Conservation (phyloP, 768 basidiomycete genomes). For the Rhizopogon vulgaris region DNA sequence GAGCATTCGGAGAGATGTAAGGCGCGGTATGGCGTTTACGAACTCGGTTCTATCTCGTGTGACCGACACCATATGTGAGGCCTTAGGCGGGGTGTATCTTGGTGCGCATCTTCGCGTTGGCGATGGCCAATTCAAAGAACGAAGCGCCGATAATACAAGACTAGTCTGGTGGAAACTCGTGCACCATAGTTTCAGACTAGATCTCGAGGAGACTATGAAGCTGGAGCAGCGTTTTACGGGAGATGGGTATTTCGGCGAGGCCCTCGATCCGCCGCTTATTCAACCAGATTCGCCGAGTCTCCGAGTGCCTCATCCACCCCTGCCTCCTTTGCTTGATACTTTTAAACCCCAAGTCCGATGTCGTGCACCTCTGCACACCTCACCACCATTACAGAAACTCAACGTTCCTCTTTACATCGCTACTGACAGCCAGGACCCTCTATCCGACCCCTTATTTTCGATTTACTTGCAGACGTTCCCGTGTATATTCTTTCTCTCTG, state of each 20-base stretch:
- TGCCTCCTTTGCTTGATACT: slow-evolving; percentile 17
- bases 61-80: slow-evolving; percentile 37
- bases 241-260: background rate
- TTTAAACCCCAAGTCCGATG: slow-evolving; percentile 27
- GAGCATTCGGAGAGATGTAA: slow-evolving; percentile 39
- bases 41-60: slow-evolving; percentile 41
- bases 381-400: slow-evolving; percentile 28
- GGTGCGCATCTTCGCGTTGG: slow-evolving; percentile 65
- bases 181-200: slow-evolving; percentile 38
- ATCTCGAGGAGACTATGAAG: slow-evolving; percentile 27
- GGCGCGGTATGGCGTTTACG: slow-evolving; percentile 50
- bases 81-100: slow-evolving; percentile 45
- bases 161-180: slow-evolving; percentile 56
- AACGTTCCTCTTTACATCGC: slow-evolving; percentile 63
- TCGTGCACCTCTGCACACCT: slow-evolving; percentile 31
- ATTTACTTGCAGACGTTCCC: slow-evolving; percentile 52
- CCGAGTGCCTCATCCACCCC: slow-evolving; percentile 20
- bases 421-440: slow-evolving; percentile 46
- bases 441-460: slow-evolving; percentile 35
- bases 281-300: slow-evolving; percentile 14
- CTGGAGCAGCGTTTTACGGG: slow-evolving; percentile 15
- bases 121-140: slow-evolving; percentile 53
- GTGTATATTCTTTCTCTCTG: slow-evolving; percentile 52
- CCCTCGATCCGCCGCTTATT: slow-evolving; percentile 13
- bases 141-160: slow-evolving; percentile 36